phyloP scores from a whole-genome alignment of 805 yeast genomes.

The Lipomyces lipofer region DNA sequence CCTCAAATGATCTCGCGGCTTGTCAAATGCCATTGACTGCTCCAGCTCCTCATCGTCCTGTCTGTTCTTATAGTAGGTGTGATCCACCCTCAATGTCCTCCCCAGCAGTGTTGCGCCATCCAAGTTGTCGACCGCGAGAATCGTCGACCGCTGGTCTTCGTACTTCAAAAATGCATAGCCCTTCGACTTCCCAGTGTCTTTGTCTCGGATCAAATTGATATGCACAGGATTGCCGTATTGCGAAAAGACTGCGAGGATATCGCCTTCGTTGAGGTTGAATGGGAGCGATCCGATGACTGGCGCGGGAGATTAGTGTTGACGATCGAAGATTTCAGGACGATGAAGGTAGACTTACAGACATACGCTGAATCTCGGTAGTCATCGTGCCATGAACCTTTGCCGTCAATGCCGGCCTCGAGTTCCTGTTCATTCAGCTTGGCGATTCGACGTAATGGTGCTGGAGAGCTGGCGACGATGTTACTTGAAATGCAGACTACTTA shows the following conservation, averaged over 20 bases:
- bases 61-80: conserved; percentile 40
- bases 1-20: too few species aligned
- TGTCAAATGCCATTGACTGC: conserved; percentile 26
- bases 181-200: conserved; percentile 60
- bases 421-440: conserved; percentile 56
- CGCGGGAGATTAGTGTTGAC: too few species aligned
- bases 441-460: conserved; percentile 12
- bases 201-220: conserved; percentile 66
- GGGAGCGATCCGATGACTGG: conserved; percentile 72
- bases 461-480: too few species aligned
- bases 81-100: conserved; percentile 62
- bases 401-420: conserved; percentile 57
- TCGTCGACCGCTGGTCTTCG: conserved; percentile 75
- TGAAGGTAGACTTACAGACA: conserved; percentile 45
- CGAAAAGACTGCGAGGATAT: conserved; percentile 73
- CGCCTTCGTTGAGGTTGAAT: conserved; percentile 66
- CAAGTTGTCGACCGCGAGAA: conserved; percentile 85
- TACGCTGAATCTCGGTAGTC: conserved; percentile 78
- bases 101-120: conserved; percentile 65
- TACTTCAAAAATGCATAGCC: conserved; percentile 84
- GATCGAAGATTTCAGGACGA: background rate
- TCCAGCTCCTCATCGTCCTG: conserved; percentile 30
- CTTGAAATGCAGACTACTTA: too few species aligned
- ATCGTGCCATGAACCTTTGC: conserved; percentile 82
- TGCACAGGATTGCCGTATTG: conserved; percentile 88